These are phyloP conservation scores for Pholiota conissans DNA, from an alignment of 768 basidiomycete species.

Conservation along the genomic window DNA sequence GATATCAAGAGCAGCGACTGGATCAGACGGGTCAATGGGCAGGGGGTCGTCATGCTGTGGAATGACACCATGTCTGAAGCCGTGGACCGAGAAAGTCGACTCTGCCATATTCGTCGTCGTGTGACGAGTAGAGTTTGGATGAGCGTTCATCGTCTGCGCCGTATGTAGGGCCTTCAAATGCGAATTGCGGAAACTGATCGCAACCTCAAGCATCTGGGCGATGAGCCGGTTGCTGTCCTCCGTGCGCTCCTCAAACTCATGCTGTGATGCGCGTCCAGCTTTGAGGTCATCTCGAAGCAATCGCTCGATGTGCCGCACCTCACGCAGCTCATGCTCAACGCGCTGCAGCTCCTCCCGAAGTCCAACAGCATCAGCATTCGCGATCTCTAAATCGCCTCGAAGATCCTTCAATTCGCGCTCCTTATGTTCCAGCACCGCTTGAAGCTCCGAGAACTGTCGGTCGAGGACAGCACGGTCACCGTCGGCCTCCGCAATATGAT, in stretches of 20 bases:
- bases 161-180: conserved; percentile 71
- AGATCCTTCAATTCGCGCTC: conserved; percentile 66
- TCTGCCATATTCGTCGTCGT: conserved; percentile 43
- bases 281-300: conserved; percentile 74
- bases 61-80: conserved; percentile 52
- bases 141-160: conserved; percentile 56
- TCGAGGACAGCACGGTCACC: conserved; percentile 92
- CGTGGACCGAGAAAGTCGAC: conserved; percentile 44
- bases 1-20: conserved; percentile 63
- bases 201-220: conserved; percentile 81
- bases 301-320: conserved; percentile 65
- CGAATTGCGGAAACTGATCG: conserved; percentile 73
- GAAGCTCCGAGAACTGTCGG: conserved; percentile 78
- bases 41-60: conserved; percentile 61
- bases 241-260: conserved; percentile 63
- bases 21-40: conserved; percentile 79
- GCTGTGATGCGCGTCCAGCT: conserved; percentile 65
- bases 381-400: conserved; percentile 58
- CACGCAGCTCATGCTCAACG: conserved; percentile 67
- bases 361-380: conserved; percentile 65
- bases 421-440: conserved; percentile 58
- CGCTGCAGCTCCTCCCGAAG: conserved; percentile 74
- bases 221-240: conserved; percentile 69
- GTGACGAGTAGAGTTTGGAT: conserved; percentile 52
- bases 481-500: conserved; percentile 91